Conservation (phyloP, 352 stramenopile genomes). For the Phytophthora niederhauseri region DNA sequence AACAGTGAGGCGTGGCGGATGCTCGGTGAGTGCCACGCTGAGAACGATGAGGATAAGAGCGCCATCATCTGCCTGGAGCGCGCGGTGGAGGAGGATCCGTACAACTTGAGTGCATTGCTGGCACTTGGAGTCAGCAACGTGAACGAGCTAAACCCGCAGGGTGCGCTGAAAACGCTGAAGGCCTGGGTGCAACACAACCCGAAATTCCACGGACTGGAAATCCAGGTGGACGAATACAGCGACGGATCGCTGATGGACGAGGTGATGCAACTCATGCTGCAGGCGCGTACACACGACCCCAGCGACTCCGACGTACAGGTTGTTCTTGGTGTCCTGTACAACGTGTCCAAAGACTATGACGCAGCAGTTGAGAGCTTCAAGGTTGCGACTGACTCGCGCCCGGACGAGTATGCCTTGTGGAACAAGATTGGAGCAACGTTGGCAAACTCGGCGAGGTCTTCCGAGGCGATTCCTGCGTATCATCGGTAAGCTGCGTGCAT, state of each 20-base stretch:
- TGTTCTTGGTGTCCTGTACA: slow-evolving; percentile 97
- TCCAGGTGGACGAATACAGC: slow-evolving; percentile 88
- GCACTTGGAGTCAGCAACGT: slow-evolving; percentile 96
- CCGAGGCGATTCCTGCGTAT: slow-evolving; percentile 95
- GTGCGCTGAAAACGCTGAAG: slow-evolving; percentile 94
- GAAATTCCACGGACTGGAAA: slow-evolving; percentile 95
- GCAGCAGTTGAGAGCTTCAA: slow-evolving; percentile 92
- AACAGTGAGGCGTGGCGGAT: slow-evolving; percentile 96
- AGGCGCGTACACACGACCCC: slow-evolving; percentile 82
- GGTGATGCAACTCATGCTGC: slow-evolving; percentile 95
- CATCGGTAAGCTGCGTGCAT: slow-evolving; percentile 54
- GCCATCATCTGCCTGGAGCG: slow-evolving; percentile 96
- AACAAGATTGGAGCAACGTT: slow-evolving; percentile 98
- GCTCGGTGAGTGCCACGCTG: slow-evolving; percentile 94
- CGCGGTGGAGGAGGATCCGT: slow-evolving; percentile 95
- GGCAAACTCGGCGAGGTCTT: slow-evolving; percentile 94
- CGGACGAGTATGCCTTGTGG: slow-evolving; percentile 96
- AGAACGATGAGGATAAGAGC: slow-evolving; percentile 97
- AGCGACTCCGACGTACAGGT: slow-evolving; percentile 86
- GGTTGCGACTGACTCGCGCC: slow-evolving; percentile 73
- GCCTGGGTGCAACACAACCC: slow-evolving; percentile 97
- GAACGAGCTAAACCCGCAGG: slow-evolving; percentile 96
- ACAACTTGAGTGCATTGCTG: slow-evolving; percentile 94
- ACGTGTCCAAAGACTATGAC: slow-evolving; percentile 97
- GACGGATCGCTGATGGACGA: slow-evolving; percentile 93